Percentiles rank a stretch among this genome's conserved stretches.
phyloP scores from a whole-genome alignment of 306 rosid genomes.

The Ormosia emarginata region DNA sequence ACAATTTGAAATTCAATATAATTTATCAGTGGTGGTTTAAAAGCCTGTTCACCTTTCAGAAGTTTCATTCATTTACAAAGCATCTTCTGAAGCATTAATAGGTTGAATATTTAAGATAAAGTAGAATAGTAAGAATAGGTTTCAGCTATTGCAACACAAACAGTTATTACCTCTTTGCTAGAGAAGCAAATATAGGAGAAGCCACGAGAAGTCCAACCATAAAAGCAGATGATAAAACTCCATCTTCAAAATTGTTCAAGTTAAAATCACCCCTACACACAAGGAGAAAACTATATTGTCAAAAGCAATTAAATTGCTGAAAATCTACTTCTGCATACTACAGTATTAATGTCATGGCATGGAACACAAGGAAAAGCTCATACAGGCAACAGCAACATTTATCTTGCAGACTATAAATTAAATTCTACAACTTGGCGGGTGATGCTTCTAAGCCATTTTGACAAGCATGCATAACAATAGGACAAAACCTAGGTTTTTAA shows the following conservation, averaged over 20 bases:
- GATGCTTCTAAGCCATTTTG: neutral
- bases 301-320: neutral
- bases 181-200: slow-evolving; percentile 65
- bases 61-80: neutral
- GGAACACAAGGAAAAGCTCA: neutral
- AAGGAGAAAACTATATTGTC: neutral
- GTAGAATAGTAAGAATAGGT: neutral
- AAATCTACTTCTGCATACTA: neutral
- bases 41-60: slow-evolving; percentile 1
- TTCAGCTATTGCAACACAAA: neutral
- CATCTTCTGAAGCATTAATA: neutral
- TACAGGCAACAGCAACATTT: neutral
- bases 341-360: neutral
- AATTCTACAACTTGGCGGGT: neutral
- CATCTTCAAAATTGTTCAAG: slow-evolving; percentile 66
- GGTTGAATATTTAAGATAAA: neutral
- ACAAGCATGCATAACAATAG: neutral
- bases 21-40: neutral
- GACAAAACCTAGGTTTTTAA: neutral
- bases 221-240: slow-evolving; percentile 68
- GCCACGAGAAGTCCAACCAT: slow-evolving; percentile 74
- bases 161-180: slow-evolving; percentile 49
- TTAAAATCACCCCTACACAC: slow-evolving; percentile 55
- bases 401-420: neutral
- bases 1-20: neutral